Evolutionary conservation across 2,329 filamentous ascomycete species (phyloP), one percentile per base, ranked within the genome.

Genomic region (Fusarium floridanum): DNA sequence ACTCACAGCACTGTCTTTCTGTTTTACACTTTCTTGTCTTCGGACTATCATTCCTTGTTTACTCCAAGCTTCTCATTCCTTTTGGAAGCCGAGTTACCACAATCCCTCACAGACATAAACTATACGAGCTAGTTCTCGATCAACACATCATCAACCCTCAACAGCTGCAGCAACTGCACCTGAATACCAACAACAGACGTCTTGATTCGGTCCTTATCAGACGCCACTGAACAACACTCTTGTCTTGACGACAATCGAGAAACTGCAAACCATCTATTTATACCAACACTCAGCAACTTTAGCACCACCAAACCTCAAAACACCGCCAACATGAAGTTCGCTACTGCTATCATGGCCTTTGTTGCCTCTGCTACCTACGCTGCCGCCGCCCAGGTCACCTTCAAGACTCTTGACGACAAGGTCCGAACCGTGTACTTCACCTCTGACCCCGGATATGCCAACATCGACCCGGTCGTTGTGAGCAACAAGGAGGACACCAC

Each of bases 371-470:
- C 85, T 68, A 81, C 84, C 70, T 75, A 85, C 61, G 85, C 81
- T 77, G 80, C 79, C 64, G 88, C 87, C 68, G 81, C 79, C 79
- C 88, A 86, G 81, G 82, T 92, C 77, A 89, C 87, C 75, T 91
- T 92, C 83, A 77, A 87, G 82, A 91, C 88, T 76, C 87, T 90
- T 61, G 91, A 92, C 80, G 76, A 81, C 68, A 83, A 82, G 37
- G 79, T 82, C 68, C 87, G 88, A 80, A 86, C 84, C 57, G 77
- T 91, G 80, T 76, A 85, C 82, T 89, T 90, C 82, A 89, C 87
- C 34, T 76, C 84, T 76, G 86, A 81, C 78, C 77, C 80, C 0
- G 85, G 85, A 61, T 77, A 77, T 24, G 45, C 75, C n/a, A 37
- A 78, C 3, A 77, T 88, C 53, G 74, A 80, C 20, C 68, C 83